phyloP scores from a whole-genome alignment of 345 rosid genomes.

The Bruguiera gymnorhiza region DNA sequence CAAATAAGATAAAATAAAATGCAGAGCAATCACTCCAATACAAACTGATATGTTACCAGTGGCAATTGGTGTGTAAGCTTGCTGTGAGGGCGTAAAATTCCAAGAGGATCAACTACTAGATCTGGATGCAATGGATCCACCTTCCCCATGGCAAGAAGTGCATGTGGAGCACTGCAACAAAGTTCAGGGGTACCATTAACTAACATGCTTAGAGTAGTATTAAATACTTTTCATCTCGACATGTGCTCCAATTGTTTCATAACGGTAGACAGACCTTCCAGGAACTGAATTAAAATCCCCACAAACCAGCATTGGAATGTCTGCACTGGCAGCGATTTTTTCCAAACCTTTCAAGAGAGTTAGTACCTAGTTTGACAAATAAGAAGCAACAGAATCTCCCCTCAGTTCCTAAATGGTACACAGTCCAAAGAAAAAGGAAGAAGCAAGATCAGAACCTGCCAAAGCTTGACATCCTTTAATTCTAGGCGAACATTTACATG shows the following conservation, averaged over 20 bases:
- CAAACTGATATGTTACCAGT: constrained; percentile 48
- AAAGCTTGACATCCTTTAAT: constrained; percentile 89
- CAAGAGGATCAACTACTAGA: constrained; percentile 74
- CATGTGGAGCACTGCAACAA: constrained; percentile 78
- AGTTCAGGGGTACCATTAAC: constrained; percentile 15
- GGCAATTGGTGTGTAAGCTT: constrained; percentile 91
- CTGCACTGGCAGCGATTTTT: constrained; percentile 94
- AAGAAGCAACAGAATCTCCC: constrained; percentile 9
- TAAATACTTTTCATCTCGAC: constrained; percentile 6
- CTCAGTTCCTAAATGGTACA: not conserved
- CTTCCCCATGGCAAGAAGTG: constrained; percentile 96
- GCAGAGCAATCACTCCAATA: not conserved
- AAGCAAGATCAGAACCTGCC: constrained; percentile 66
- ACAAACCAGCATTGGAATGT: constrained; percentile 98
- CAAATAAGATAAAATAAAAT: not conserved
- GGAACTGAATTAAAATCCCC: constrained; percentile 94
- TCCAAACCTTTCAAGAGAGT: constrained; percentile 95
- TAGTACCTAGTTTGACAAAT: constrained; percentile 59
- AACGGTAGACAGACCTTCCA: constrained; percentile 63
- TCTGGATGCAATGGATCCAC: constrained; percentile 82
- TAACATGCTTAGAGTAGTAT: not conserved
- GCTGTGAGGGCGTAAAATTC: constrained; percentile 79
- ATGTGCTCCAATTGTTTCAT: constrained; percentile 7
- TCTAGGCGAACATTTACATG: constrained; percentile 82
- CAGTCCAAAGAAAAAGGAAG: not conserved